Evolutionary conservation across 2,329 filamentous ascomycete species (phyloP).

Genomic region (Microcyclosporella mali): DNA sequence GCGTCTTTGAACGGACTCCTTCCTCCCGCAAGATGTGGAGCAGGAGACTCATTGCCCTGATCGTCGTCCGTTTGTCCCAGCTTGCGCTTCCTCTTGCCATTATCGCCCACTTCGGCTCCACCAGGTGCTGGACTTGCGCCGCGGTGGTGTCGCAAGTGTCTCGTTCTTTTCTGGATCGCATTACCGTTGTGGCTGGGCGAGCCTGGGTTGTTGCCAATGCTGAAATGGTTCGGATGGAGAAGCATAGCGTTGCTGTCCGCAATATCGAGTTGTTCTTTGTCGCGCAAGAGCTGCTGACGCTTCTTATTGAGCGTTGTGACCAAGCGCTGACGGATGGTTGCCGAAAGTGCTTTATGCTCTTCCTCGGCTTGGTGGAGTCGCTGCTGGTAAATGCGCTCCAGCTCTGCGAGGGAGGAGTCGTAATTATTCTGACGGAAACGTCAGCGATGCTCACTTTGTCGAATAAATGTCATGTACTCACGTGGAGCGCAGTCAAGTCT

Average conservation of each 20-base stretch:
- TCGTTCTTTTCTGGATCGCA: conserved; percentile 52
- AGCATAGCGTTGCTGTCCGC: conserved; percentile 60
- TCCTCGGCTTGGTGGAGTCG: conserved; percentile 57
- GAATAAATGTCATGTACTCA: conserved; percentile 40
- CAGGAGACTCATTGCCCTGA: conserved; percentile 52
- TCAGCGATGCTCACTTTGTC: neutral
- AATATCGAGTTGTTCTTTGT: conserved; percentile 62
- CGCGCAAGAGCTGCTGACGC: conserved; percentile 52
- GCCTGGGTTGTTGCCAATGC: conserved; percentile 54
- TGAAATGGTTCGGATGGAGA: conserved; percentile 60
- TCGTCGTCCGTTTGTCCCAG: conserved; percentile 49
- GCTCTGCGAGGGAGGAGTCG: conserved; percentile 49
- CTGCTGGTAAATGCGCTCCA: conserved; percentile 53
- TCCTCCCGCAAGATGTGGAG: conserved; percentile 43
- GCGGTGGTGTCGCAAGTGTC: conserved; percentile 53
- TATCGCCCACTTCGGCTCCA: conserved; percentile 35
- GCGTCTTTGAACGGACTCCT: conserved; percentile 48
- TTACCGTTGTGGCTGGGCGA: conserved; percentile 54
- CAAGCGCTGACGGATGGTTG: conserved; percentile 56
- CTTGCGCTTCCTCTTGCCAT: conserved; percentile 54
- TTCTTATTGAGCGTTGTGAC: conserved; percentile 53
- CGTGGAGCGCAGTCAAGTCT: conserved; percentile 73
- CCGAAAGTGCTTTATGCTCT: conserved; percentile 54
- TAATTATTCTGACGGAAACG: conserved; percentile 47
- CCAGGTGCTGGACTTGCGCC: conserved; percentile 23